Evolutionary conservation across 2,329 filamentous ascomycete genomes (phyloP).

Genomic region (Xylariaceae sp.): DNA sequence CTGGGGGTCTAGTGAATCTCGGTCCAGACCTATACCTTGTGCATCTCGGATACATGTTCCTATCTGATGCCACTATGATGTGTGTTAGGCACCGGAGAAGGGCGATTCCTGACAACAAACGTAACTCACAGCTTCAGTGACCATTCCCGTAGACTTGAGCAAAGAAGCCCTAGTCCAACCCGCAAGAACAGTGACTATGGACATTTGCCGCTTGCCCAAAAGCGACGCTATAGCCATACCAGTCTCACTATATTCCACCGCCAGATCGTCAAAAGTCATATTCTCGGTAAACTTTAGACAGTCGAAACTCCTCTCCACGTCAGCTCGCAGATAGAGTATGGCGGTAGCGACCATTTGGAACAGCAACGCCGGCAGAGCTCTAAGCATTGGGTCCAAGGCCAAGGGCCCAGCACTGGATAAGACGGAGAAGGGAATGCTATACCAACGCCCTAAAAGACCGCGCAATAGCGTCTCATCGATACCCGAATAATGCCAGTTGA

Average conservation of each 20-base stretch:
- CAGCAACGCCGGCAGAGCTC: slow-evolving; percentile 56
- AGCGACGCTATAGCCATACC: slow-evolving; percentile 50
- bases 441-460: slow-evolving; percentile 51
- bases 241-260: slow-evolving; percentile 57
- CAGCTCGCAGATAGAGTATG: slow-evolving; percentile 48
- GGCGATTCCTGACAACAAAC: neutral
- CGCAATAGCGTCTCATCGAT: slow-evolving; percentile 52
- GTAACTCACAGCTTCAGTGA: slow-evolving; percentile 51
- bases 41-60: slow-evolving; percentile 57
- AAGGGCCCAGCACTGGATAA: slow-evolving; percentile 48
- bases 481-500: slow-evolving; percentile 57
- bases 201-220: slow-evolving; percentile 54
- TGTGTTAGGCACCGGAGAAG: slow-evolving; percentile 9
- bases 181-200: slow-evolving; percentile 53
- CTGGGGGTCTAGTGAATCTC: slow-evolving; percentile 48
- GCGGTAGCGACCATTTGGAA: slow-evolving; percentile 56
- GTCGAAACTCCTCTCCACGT: slow-evolving; percentile 47
- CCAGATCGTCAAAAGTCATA: slow-evolving; percentile 59
- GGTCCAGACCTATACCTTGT: slow-evolving; percentile 59
- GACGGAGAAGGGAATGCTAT: slow-evolving; percentile 47
- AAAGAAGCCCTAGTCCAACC: slow-evolving; percentile 54
- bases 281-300: slow-evolving; percentile 55
- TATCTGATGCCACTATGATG: slow-evolving; percentile 49
- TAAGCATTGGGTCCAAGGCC: slow-evolving; percentile 47
- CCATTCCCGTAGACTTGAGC: slow-evolving; percentile 55